Evolutionary conservation across 306 rosid species (phyloP).

Genomic region (Trifolium repens): DNA sequence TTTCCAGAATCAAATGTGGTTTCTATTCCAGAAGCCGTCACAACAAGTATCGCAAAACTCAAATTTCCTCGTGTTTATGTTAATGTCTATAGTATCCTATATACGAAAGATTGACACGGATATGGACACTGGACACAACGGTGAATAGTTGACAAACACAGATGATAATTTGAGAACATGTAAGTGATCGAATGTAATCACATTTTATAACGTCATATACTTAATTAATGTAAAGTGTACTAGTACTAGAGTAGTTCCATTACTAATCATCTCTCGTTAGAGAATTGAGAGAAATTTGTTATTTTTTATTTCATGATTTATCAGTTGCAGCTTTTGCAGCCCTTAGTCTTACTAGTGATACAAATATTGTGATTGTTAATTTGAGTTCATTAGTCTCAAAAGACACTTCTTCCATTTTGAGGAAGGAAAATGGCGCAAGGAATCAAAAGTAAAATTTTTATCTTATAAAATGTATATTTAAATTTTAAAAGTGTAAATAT

Average conservation of each 20-base stretch:
- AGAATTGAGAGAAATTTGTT: not conserved
- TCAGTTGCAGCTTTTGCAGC: not conserved
- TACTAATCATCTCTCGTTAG: not conserved
- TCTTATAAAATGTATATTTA: too few species aligned
- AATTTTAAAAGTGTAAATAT: too few species aligned
- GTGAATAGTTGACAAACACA: too few species aligned
- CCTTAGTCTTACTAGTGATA: not conserved
- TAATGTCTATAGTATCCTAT: not conserved
- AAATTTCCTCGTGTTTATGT: not conserved
- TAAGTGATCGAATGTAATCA: not conserved
- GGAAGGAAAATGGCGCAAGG: too few species aligned
- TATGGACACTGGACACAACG: not conserved
- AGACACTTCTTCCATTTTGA: too few species aligned
- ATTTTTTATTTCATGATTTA: not conserved
- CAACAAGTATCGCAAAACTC: not conserved
- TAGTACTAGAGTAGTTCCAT: too few species aligned
- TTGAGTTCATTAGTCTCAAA: not conserved
- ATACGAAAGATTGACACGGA: not conserved
- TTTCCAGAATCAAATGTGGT: constrained; percentile 55
- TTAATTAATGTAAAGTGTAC: too few species aligned
- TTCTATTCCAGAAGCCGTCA: constrained; percentile 41
- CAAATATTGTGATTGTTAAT: not conserved
- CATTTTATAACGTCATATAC: not conserved
- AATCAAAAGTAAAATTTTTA: too few species aligned
- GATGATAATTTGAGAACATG: not conserved